phyloP scores from a whole-genome alignment of 202 grass and related monocot species.

The Setaria italica region DNA sequence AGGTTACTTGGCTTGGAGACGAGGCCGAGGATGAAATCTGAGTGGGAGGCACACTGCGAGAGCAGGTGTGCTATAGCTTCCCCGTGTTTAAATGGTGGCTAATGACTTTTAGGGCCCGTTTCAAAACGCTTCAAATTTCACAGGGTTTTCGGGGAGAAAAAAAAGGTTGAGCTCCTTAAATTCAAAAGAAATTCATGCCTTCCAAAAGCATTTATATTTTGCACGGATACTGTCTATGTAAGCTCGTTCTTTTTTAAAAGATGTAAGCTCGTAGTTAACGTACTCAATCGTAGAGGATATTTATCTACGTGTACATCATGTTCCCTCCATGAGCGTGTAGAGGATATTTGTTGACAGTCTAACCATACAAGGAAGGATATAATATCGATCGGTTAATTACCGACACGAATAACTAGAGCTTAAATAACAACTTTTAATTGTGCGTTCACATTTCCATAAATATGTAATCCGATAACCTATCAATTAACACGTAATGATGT shows the following conservation, averaged over 20 bases:
- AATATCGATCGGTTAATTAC: no score
- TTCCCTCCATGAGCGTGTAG: no score
- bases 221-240: no score
- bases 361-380: no score
- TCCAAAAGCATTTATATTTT: no score
- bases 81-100: not conserved
- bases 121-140: constrained; percentile 3
- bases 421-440: not conserved
- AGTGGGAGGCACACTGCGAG: constrained; percentile 1
- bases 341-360: no score
- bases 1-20: constrained; percentile 32
- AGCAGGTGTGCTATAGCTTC: not conserved
- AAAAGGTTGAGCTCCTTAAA: not conserved
- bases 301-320: no score
- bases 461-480: fast-evolving
- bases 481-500: not conserved
- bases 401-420: not conserved
- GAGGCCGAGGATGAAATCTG: constrained; percentile 38
- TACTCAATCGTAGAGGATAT: no score
- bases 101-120: not conserved
- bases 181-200: not conserved
- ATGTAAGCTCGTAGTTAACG: no score
- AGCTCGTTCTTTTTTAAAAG: no score
- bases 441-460: not conserved
- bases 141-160: not conserved